These are phyloP conservation scores for Macrophomina phaseolina DNA, from an alignment of 2,329 filamentous ascomycete genomes.

Conservation along the genomic window DNA sequence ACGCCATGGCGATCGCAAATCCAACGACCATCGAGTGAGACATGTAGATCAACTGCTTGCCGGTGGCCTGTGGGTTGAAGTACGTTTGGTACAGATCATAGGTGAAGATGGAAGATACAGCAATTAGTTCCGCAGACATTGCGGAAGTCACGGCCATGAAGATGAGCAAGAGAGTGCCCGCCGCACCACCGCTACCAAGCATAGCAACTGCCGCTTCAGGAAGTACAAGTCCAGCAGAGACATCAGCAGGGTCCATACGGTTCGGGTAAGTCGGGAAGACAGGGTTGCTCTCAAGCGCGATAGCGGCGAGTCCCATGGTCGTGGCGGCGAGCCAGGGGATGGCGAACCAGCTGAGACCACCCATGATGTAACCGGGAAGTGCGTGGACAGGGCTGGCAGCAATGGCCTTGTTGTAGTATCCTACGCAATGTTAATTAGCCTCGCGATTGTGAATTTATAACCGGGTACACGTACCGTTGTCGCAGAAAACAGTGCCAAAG, in stretches of 20 bases:
- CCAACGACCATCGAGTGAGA: conserved; percentile 74
- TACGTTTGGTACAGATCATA: conserved; percentile 91
- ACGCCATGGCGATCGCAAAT: conserved; percentile 79
- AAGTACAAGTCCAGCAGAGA: conserved; percentile 81
- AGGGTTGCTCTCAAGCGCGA: conserved; percentile 77
- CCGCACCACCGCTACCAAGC: conserved; percentile 80
- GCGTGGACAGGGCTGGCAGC: conserved; percentile 85
- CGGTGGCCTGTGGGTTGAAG: conserved; percentile 77
- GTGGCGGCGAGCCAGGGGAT: conserved; percentile 91
- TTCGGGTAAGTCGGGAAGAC: conserved; percentile 74
- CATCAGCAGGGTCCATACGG: conserved; percentile 74
- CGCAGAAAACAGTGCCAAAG: conserved; percentile 83
- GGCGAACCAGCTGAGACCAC: conserved; percentile 88
- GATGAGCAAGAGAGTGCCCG: conserved; percentile 67
- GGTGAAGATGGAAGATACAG: conserved; percentile 85
- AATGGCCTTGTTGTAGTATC: conserved; percentile 84
- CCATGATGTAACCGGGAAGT: conserved; percentile 85
- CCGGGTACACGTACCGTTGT: conserved; percentile 68
- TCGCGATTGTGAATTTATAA: too few species aligned
- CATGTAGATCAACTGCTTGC: conserved; percentile 78
- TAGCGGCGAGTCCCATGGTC: conserved; percentile 82
- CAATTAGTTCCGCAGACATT: conserved; percentile 54
- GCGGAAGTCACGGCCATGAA: conserved; percentile 57
- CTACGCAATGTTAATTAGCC: background rate
- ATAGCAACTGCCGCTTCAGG: conserved; percentile 85